Conservation (phyloP, 768 basidiomycete genomes). For the Tephrocybe sp. region DNA sequence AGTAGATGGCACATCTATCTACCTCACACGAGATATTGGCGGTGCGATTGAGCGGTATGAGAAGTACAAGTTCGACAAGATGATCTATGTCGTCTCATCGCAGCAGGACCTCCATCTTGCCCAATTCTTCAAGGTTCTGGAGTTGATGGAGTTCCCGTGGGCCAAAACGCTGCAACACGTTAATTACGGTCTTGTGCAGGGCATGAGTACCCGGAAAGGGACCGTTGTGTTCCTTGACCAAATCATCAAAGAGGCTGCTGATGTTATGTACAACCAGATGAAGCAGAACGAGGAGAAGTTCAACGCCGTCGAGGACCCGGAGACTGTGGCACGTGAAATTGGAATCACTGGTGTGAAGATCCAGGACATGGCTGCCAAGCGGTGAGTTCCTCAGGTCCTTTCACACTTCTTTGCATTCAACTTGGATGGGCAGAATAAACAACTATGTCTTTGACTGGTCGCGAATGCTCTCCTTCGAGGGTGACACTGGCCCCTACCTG, state of each 20-base stretch:
- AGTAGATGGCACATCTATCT: constrained; percentile 90
- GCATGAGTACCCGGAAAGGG: constrained; percentile 94
- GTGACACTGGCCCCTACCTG: constrained; percentile 93
- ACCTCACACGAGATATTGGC: constrained; percentile 93
- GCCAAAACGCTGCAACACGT: constrained; percentile 82
- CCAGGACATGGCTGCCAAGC: constrained; percentile 94
- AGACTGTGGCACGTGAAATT: constrained; percentile 73
- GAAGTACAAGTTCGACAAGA: constrained; percentile 82
- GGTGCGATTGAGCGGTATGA: constrained; percentile 92
- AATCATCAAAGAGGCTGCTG: constrained; percentile 85
- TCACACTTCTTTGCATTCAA: background rate
- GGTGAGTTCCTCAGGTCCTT: constrained; percentile 45
- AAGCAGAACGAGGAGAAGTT: constrained; percentile 93
- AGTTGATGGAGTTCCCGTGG: constrained; percentile 89
- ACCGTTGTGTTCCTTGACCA: constrained; percentile 95
- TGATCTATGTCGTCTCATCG: constrained; percentile 92
- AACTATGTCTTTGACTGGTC: constrained; percentile 96
- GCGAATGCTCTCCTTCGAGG: constrained; percentile 93
- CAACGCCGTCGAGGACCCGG: constrained; percentile 83
- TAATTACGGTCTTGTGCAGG: constrained; percentile 89
- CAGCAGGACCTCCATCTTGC: constrained; percentile 85
- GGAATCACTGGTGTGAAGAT: constrained; percentile 97
- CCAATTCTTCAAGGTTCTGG: constrained; percentile 93
- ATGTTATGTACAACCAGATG: constrained; percentile 98
- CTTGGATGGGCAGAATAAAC: constrained; percentile 65